phyloP scores from a whole-genome alignment of 495 filamentous ascomycete species.

The Schizothecium vesticola region DNA sequence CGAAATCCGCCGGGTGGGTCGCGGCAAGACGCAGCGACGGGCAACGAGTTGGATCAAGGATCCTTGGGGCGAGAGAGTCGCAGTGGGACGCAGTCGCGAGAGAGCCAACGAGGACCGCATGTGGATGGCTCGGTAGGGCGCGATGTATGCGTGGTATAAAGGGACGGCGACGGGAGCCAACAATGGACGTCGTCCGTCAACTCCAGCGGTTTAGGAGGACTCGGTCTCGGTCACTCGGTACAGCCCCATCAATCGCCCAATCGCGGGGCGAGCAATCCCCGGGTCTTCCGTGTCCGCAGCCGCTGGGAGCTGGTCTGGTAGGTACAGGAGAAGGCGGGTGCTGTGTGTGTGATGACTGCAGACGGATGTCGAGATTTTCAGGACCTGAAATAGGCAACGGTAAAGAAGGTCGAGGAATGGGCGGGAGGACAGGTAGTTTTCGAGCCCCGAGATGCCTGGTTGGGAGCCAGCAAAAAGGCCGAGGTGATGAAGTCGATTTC shows the following conservation, averaged over 20 bases:
- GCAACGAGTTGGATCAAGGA: constrained; percentile 4
- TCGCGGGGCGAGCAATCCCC: constrained; percentile 19
- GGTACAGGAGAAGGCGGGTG: background rate
- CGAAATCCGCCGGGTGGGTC: constrained; percentile 1
- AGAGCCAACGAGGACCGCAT: constrained; percentile 15
- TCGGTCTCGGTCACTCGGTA: constrained; percentile 2
- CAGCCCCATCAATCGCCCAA: constrained; percentile 11
- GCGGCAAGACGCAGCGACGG: background rate
- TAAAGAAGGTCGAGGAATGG: background rate
- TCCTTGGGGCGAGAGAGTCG: constrained; percentile 1
- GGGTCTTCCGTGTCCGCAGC: constrained; percentile 20
- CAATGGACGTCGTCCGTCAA: background rate
- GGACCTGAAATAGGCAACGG: background rate
- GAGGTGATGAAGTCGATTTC: background rate
- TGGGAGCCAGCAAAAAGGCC: background rate
- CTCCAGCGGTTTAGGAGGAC: background rate
- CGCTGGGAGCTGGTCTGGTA: background rate
- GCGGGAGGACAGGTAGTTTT: background rate
- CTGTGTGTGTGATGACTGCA: background rate
- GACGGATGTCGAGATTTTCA: background rate
- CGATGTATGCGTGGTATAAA: background rate
- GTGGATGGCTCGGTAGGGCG: constrained; percentile 2
- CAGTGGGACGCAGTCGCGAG: constrained; percentile 10
- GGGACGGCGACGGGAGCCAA: background rate
- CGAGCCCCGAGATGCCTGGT: background rate